Conservation (phyloP, 345 rosid species). For the Gossypioides kirkii region DNA sequence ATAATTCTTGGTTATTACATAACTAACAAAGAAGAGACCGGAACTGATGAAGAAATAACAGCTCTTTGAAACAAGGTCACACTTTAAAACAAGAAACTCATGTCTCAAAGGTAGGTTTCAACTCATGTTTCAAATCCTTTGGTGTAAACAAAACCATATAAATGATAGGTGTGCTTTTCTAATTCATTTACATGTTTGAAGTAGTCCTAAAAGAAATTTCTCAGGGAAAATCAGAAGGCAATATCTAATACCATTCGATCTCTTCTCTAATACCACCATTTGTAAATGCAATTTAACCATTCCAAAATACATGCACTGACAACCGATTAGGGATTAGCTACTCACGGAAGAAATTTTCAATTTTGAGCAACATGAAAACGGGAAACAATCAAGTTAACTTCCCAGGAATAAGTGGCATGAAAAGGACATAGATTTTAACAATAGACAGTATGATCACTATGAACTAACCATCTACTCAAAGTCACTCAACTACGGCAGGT, state of each 20-base stretch:
- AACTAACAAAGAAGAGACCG: neutral
- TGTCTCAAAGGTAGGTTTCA: neutral
- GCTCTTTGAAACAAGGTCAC: neutral
- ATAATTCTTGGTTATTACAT: neutral
- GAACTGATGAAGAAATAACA: neutral
- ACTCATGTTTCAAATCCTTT: neutral
- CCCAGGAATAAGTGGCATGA: neutral
- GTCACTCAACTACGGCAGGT: neutral
- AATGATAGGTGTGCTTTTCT: neutral
- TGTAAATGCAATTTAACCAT: neutral
- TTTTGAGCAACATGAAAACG: neutral
- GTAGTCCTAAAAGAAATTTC: neutral
- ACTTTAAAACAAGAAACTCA: neutral
- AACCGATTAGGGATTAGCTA: neutral
- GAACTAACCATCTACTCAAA: neutral
- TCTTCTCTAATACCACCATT: neutral
- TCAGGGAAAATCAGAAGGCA: neutral
- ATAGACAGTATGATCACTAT: neutral
- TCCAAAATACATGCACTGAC: neutral
- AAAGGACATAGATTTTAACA: neutral
- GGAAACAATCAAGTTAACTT: neutral
- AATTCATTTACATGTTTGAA: neutral
- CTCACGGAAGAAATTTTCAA: neutral
- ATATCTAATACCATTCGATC: neutral
- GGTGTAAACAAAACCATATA: neutral